Base-by-base conservation (phyloP, 2,329 filamentous ascomycete genomes). In the Periconia sp. region DNA sequence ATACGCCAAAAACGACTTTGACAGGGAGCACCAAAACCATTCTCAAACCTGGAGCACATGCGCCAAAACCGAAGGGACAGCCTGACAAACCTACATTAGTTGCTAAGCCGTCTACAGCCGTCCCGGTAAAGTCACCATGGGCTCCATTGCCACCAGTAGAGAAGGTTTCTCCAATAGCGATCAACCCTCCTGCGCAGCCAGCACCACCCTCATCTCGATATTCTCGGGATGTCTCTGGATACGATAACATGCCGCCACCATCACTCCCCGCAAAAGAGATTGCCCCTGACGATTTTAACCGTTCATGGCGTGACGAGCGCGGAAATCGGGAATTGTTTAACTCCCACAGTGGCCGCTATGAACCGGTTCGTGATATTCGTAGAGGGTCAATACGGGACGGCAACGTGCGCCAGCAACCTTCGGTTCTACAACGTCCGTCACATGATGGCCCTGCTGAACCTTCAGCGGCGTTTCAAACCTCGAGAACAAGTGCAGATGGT, bases 331-430 rank as follows among this genome's bases (percentile, higher is more conserved):
- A 97, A 72, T 79, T 97, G 0, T 97, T 87, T 77, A 97, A 97
- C 71, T 96, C 93, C n/a, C 89, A 95, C 51, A 96, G 91, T 50
- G 93, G 93, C 17, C 88, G 91, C 47, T 96, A 96, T 63, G 93
- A 97, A 70, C 92, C 92, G 15, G 93, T 92, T 3, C 79, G 83
- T 49, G 91, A 96, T 51, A 79, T 77, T 57, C 87, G 92, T 37
- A 85, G 91, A 59, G 85, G 66, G 17, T 85, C 88, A 30, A 77
- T 84, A 59, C 85, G 89, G 48, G 83, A 85, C 51, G 90, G 94
- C 50, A 81, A 84, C 56, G 81, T 84, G 52, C 85, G 89, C 46
- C 88, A 93, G 59, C 88, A 93, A 60, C 89, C 91, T 20, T 83
- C 91, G 14, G 77, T 97, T 9, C 76, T 97, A 44, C 92, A 97